phyloP scores from a whole-genome alignment of 2,329 filamentous ascomycete species.

The Penicillium glabrum region DNA sequence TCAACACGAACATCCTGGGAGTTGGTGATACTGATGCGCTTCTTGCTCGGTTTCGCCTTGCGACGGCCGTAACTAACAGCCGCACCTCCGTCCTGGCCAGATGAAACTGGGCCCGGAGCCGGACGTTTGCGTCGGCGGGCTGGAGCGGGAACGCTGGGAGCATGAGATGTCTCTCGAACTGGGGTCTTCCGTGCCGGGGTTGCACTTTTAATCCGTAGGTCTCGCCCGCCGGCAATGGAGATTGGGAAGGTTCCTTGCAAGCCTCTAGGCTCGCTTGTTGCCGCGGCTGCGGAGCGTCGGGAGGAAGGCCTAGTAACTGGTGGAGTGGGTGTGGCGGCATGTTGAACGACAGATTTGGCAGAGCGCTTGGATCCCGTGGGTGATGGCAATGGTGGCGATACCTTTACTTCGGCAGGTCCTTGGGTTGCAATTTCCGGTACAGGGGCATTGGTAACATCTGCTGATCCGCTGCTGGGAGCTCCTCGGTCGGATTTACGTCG shows the following conservation, averaged over 20 bases:
- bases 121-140: slow-evolving; percentile 57
- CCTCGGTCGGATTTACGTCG: slow-evolving; percentile 41
- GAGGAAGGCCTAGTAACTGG: slow-evolving; percentile 35
- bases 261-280: slow-evolving; percentile 27
- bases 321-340: slow-evolving; percentile 29
- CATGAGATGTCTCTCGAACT: slow-evolving; percentile 43
- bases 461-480: slow-evolving; percentile 33
- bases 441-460: slow-evolving; percentile 36
- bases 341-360: slow-evolving; percentile 18
- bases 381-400: slow-evolving; percentile 24
- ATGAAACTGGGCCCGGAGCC: slow-evolving; percentile 59
- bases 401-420: slow-evolving; percentile 18
- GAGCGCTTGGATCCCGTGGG: slow-evolving; percentile 26
- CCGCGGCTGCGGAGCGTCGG: slow-evolving; percentile 30
- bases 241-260: slow-evolving; percentile 8
- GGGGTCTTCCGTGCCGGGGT: slow-evolving; percentile 42
- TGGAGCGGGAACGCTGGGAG: slow-evolving; percentile 31
- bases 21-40: slow-evolving; percentile 40
- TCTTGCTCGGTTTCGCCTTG: slow-evolving; percentile 53
- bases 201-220: slow-evolving; percentile 43
- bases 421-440: slow-evolving; percentile 13
- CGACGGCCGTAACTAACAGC: slow-evolving; percentile 63
- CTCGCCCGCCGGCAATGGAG: slow-evolving; percentile 24
- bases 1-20: slow-evolving; percentile 46
- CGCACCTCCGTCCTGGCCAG: slow-evolving; percentile 58